Evolutionary conservation across 306 rosid species (phyloP), one percentile per base, ranked within the genome.

Genomic region (Malus sieversii): DNA sequence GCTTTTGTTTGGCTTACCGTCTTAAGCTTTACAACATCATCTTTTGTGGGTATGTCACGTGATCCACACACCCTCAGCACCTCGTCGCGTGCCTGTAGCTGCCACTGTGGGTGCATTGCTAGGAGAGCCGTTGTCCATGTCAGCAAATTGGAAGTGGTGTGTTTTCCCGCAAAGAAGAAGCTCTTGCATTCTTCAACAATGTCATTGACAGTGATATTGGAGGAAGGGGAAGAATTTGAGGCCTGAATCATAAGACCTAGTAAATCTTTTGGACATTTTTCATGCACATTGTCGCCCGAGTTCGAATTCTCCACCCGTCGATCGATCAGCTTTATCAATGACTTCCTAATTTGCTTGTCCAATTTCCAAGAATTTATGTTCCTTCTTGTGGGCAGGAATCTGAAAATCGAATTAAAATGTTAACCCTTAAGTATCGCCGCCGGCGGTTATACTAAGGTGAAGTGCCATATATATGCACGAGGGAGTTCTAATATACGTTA

Each of bases 31-130:
- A 74, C 86, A 30, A 92, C 87, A 65, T 89, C 88, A 77, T 96
- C 93, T 63, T 85, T 88, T 75, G 91, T 70, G 62, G 99, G 99
- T 7, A 80, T 68, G 76, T 84, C 97, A 89, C 97, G 97, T 90
- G 99, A 29, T 59, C 98, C 98, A 25, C 97, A 96, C 73, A 96
- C 82, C 68, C 74, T 78, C 7, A 88, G 84, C 65, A 96, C 83
- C 90, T 96, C 99, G 6, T 86, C 96, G 87, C 99, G 97, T 89
- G 99, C 99, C 80, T 27, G 84, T n/a, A 74, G 77, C 82, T 96
- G 99, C 99, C 99, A 96, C 0, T 83, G 91, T 61, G 98, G 98
- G 87, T 96, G 99, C 97, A 92, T 96, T 14, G 99, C 98, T 7
- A 96, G 86, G 42, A 96, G 92, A 73, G 90, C 86, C 76, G 96